Conservation (phyloP, 352 stramenopile species). For the Phytophthora fragariaefolia region DNA sequence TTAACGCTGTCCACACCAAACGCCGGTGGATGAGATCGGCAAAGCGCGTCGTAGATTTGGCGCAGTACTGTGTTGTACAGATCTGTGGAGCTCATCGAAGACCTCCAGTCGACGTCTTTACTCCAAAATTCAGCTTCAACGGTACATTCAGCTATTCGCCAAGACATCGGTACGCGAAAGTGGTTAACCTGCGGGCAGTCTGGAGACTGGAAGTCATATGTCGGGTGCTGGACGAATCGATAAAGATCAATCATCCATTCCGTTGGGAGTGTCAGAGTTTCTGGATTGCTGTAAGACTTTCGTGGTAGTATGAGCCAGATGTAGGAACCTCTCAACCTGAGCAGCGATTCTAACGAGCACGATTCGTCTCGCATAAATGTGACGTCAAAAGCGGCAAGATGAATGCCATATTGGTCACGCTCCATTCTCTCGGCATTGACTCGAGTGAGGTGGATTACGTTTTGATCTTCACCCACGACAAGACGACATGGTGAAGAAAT, state of each 20-base stretch:
- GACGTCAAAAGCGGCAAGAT: constrained; percentile 22
- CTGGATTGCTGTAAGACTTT: neutral
- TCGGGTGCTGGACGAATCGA: constrained; percentile 59
- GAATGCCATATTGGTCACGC: neutral
- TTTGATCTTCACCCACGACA: constrained; percentile 41
- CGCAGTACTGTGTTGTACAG: constrained; percentile 46
- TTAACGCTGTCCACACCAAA: constrained; percentile 73
- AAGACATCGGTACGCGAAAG: constrained; percentile 53
- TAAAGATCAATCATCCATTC: constrained; percentile 66
- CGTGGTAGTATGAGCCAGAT: constrained; percentile 45
- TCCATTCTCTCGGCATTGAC: constrained; percentile 1
- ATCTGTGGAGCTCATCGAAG: constrained; percentile 37
- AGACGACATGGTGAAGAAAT: constrained; percentile 34
- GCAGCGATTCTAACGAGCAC: constrained; percentile 40
- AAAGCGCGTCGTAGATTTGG: constrained; percentile 52
- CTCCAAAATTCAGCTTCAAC: constrained; percentile 71
- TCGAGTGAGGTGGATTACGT: constrained; percentile 49
- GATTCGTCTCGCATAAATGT: constrained; percentile 48
- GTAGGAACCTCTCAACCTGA: constrained; percentile 40
- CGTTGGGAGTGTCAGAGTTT: constrained; percentile 16
- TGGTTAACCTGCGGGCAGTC: constrained; percentile 20
- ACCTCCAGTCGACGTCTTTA: constrained; percentile 55
- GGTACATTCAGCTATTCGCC: constrained; percentile 32
- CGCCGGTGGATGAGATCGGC: constrained; percentile 55
- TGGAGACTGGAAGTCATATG: constrained; percentile 40